Percentiles rank a stretch among this genome's conserved stretches.
Evolutionary conservation across 192 early-diverging fungal genomes (phyloP).

Genomic region (Coemansia reversa): DNA sequence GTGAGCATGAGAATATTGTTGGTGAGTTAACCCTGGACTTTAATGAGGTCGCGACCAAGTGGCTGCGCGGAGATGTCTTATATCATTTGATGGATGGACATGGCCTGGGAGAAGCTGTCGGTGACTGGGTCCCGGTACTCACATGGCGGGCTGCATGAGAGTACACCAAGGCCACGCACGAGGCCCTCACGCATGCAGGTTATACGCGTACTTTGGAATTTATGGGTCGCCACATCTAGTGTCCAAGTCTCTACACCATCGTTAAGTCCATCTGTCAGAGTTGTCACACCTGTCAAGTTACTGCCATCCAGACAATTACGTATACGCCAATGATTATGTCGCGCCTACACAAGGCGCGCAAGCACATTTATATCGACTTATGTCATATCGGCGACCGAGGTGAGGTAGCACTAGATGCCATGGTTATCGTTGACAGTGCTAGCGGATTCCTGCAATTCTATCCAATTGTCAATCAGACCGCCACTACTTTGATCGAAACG

Average conservation of each 20-base stretch:
- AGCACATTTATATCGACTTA: no score
- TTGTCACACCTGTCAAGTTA: no score
- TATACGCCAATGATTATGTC: no score
- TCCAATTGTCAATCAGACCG: slow-evolving; percentile 5
- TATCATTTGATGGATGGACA: background rate
- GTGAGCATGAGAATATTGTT: no score
- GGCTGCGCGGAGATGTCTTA: background rate
- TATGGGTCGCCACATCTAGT: no score
- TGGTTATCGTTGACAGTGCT: no score
- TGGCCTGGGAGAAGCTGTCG: background rate
- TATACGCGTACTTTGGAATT: slow-evolving; percentile 1
- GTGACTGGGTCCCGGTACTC: slow-evolving; percentile 3
- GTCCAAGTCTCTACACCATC: no score
- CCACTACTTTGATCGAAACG: background rate
- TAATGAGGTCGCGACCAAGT: background rate
- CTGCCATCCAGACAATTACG: no score
- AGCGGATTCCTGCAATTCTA: slow-evolving; percentile 16
- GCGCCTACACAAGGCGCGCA: no score
- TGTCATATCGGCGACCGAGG: no score
- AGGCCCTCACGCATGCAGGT: slow-evolving; percentile 10
- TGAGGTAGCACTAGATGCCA: no score
- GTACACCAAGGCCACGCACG: background rate
- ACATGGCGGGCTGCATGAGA: background rate
- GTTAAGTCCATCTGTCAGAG: no score
- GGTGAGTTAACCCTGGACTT: slow-evolving; percentile 11